Base-by-base conservation (phyloP, 2,329 filamentous ascomycete genomes). In the Penicillium crustosum region DNA sequence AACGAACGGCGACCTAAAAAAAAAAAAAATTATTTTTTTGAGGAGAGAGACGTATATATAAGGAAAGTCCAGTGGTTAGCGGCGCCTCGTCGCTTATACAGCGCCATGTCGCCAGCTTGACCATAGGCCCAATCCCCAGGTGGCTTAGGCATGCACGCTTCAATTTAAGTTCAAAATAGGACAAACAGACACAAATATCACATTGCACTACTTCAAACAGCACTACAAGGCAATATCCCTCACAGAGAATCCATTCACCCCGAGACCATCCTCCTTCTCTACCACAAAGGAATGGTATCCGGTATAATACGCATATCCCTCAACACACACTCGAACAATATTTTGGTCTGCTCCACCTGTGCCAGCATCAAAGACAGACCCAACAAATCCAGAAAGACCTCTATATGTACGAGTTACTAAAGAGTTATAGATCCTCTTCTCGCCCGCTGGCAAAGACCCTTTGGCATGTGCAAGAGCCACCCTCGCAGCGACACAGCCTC, bases 401-500 rank as follows among this genome's bases (percentile, higher is more conserved):
- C 43, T 53, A n/a, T 59, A 55, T 3, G 44, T 49, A 3, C 61
- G 59, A 13, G 56, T 63, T 8, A 77, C 70, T 1, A 76, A 52
- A 4, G 74, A 76, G 51, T 76, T 72, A 62, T 76, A 77, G 6
- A 68, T 65, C 66, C 73, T 70, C 7, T 64, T 60, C 49, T 73
- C 60, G 0, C 63, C 67, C 2, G 58, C 6, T 2, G 31, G 5
- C n/a, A 66, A 57, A 13, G 59, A 12, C 0, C 68, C 68, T 53
- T 74, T 72, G 2, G 68, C 66, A 62, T 74, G 61, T 17, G 74
- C 74, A 8, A 75, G 63, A 8, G 74, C 73, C 59, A 74, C 67
- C 3, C 75, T 67, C 4, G 75, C 75, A 8, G 72, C 68, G 9
- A 77, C 75, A 52, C 71, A 76, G 15, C 70, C 68, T 3, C 75